Evolutionary conservation across 371 early-diverging fungal species (phyloP), one percentile per base, ranked within the genome.

Genomic region (Saksenaea vasiformis): DNA sequence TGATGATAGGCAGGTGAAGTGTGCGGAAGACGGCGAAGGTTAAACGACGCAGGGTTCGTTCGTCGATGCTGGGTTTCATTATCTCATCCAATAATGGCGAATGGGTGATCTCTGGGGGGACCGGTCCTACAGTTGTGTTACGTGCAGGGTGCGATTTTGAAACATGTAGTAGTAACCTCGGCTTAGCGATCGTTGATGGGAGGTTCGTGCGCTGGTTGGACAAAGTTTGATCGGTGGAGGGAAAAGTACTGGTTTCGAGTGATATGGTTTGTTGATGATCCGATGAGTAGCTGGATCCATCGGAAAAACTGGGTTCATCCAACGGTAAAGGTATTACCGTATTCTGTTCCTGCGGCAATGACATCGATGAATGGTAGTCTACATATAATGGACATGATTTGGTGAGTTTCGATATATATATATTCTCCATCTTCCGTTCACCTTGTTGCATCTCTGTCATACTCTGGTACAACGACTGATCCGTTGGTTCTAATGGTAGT

Each of bases 61-160:
- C 57, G 58, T 79, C 79, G 39, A 79, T 53, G 35, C 70, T 73
- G 35, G 72, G 69, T 57, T 69, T 66, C 79, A 76, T 79, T 8
- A 74, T 72, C 24, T 72, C 73, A 28, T 64, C 51, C n/a, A 19
- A 47, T 9, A 47, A 22, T n/a, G n/a, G 22, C 51, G 24, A 22
- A 47, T 47, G 31, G 31, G 31, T 47, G 51, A 47, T 47, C 51
- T 47, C 22, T 72, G 14, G 53, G 55, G 43, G 26, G 11, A 5
- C 22, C 10, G 59, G 44, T 38, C 14, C 59, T 14, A 44, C 43
- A 26, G 1, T 26, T 37, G 51, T 47, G 51, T 47, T 47, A 47
- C 51, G 22, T 47, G 11, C 7, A 19, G 14, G 44, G 7, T 61
- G 54, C 31, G 19, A 38, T 68, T 72, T n/a, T 75, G 68, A 60